A percentile compares a stretch with the other conserved stretches of the same genome.
Evolutionary conservation across 352 stramenopile genomes (phyloP).

Genomic region (Globisporangium viniferum): DNA sequence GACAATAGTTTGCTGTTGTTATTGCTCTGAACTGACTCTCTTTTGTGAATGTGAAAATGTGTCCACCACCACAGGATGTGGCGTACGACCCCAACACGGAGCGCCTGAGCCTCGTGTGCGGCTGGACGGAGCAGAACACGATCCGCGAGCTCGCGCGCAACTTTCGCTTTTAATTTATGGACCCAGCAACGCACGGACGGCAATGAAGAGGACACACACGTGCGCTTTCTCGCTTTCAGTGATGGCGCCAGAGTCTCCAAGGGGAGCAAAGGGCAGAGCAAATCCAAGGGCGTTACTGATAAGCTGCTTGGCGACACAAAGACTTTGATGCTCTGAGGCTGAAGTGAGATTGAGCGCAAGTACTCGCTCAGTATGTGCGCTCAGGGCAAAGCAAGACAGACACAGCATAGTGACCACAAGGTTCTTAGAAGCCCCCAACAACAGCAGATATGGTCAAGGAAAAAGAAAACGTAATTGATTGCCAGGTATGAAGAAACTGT

Average conservation of each 20-base stretch:
- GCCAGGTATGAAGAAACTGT: background rate
- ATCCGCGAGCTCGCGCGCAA: slow-evolving; percentile 67
- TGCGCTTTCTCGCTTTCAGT: too few species aligned
- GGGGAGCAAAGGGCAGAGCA: background rate
- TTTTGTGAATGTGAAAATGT: slow-evolving; percentile 5
- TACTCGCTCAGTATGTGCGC: too few species aligned
- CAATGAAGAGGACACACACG: too few species aligned
- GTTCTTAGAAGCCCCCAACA: background rate
- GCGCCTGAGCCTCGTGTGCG: slow-evolving; percentile 45
- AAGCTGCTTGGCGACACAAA: too few species aligned
- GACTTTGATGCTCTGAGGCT: background rate
- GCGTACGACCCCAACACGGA: slow-evolving; percentile 63
- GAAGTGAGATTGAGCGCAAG: background rate
- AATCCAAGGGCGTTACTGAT: background rate
- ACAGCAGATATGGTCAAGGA: background rate
- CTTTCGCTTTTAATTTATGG: slow-evolving; percentile 47
- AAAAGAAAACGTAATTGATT: background rate
- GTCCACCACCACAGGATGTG: slow-evolving; percentile 34
- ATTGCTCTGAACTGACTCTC: background rate
- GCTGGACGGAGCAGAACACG: slow-evolving; percentile 59
- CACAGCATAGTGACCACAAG: background rate
- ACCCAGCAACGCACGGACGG: too few species aligned
- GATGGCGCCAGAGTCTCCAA: too few species aligned
- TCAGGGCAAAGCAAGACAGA: background rate
- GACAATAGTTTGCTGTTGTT: background rate